Conservation (phyloP, 257 asterid species). For the Capsicum baccatum region DNA sequence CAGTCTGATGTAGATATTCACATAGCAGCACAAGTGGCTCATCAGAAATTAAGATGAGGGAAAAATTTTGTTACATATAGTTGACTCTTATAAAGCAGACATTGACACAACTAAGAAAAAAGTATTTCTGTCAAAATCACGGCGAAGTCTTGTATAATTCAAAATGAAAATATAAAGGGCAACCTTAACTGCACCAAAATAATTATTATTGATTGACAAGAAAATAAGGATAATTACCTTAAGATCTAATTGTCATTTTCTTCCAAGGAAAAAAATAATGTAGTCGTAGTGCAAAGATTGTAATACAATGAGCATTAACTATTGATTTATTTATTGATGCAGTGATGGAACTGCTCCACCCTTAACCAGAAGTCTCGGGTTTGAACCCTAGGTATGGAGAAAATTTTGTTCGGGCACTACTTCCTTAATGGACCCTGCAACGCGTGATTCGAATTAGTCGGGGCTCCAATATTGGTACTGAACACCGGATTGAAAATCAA, state of each 20-base stretch:
- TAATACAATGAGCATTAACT: background rate
- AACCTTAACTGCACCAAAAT: background rate
- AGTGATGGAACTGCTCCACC: too few species aligned
- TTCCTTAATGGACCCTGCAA: too few species aligned
- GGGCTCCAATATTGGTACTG: too few species aligned
- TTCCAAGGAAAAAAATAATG: too few species aligned
- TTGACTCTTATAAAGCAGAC: background rate
- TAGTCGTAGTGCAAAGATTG: too few species aligned
- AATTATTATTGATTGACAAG: background rate
- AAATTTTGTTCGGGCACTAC: too few species aligned
- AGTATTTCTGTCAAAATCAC: background rate
- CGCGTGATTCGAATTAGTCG: too few species aligned
- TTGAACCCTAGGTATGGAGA: too few species aligned
- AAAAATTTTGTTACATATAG: background rate
- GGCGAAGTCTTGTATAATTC: background rate
- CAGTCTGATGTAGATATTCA: conserved; percentile 4
- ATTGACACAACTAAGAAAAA: background rate
- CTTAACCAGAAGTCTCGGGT: too few species aligned
- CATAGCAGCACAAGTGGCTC: background rate
- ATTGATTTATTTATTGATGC: too few species aligned
- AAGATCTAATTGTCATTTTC: too few species aligned
- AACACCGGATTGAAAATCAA: too few species aligned
- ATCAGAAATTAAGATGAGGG: background rate
- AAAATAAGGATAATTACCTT: background rate
- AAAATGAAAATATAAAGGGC: background rate